These are phyloP conservation scores for Trypethelium eluteriae DNA, from an alignment of 495 filamentous ascomycete species.

Conservation along the genomic window DNA sequence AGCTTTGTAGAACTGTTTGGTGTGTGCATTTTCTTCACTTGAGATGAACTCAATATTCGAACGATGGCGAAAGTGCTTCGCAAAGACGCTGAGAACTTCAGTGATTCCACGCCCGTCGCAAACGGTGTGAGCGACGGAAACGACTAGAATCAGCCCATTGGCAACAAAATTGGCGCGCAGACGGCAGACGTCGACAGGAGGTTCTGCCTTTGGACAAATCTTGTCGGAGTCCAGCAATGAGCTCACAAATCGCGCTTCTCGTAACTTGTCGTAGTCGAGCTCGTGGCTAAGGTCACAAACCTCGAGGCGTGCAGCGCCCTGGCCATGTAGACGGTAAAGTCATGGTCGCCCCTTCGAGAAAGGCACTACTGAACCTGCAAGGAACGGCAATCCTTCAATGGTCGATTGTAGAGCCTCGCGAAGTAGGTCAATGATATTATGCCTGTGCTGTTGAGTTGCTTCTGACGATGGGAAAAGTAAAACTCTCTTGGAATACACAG, in stretches of 20 bases:
- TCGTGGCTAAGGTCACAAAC: not conserved
- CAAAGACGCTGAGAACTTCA: not conserved
- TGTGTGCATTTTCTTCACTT: not conserved
- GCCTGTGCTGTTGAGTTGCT: not conserved
- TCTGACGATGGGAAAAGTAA: not conserved
- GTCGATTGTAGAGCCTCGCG: not conserved
- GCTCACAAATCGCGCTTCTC: not conserved
- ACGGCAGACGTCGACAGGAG: not conserved
- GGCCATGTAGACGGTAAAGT: not conserved
- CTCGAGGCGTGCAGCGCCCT: not conserved
- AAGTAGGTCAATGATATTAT: not conserved
- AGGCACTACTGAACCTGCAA: not conserved
- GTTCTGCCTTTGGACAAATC: not conserved
- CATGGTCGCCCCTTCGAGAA: not conserved
- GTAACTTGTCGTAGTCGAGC: not conserved
- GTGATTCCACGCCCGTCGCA: not conserved
- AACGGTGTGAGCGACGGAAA: not conserved
- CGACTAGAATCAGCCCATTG: not conserved
- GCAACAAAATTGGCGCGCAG: not conserved
- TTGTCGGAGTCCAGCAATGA: not conserved
- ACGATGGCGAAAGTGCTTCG: not conserved
- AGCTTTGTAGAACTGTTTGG: not conserved
- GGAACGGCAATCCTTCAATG: not conserved
- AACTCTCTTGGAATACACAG: not conserved
- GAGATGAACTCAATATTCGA: not conserved